Conservation (phyloP, 2,329 filamentous ascomycete genomes). For the Hymenotorrendiella dingleyae region DNA sequence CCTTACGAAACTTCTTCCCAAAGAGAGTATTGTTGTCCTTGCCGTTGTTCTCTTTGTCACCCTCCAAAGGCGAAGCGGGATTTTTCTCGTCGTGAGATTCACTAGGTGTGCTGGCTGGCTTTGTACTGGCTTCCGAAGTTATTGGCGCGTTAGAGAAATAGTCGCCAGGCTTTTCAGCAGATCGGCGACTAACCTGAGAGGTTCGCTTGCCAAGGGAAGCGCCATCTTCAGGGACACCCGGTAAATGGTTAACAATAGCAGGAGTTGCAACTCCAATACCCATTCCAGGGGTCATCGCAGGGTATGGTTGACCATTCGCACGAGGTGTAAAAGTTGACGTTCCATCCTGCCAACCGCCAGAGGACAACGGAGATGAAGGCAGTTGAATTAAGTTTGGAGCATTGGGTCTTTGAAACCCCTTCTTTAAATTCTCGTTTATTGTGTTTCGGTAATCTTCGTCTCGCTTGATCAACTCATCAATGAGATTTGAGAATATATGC, state of each 20-base stretch:
- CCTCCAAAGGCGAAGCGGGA: constrained; percentile 46
- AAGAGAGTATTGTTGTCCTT: constrained; percentile 62
- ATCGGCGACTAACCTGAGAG: constrained; percentile 53
- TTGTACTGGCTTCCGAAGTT: constrained; percentile 40
- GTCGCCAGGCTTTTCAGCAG: constrained; percentile 58
- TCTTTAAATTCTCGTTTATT: constrained; percentile 57
- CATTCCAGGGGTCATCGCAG: constrained; percentile 70
- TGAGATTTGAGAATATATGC: constrained; percentile 82
- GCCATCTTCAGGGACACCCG: constrained; percentile 43
- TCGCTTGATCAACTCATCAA: constrained; percentile 82
- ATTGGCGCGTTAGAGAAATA: constrained; percentile 66
- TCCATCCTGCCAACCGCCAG: constrained; percentile 34
- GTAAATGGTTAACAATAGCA: constrained; percentile 34
- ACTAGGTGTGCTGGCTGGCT: constrained; percentile 41
- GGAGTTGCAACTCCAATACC: constrained; percentile 75
- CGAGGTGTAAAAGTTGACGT: constrained; percentile 52
- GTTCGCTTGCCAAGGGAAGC: constrained; percentile 48
- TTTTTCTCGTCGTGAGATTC: constrained; percentile 37
- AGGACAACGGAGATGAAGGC: constrained; percentile 42
- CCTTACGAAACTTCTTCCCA: constrained; percentile 71
- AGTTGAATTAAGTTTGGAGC: constrained; percentile 57
- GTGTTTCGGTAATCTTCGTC: constrained; percentile 69
- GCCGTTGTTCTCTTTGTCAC: constrained; percentile 53
- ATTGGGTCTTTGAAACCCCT: constrained; percentile 50
- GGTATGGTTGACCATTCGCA: constrained; percentile 55